Evolutionary conservation across 176 grass and related monocot species (phyloP), one percentile per base, ranked within the genome.

Genomic region (Alopecurus myosuroides): DNA sequence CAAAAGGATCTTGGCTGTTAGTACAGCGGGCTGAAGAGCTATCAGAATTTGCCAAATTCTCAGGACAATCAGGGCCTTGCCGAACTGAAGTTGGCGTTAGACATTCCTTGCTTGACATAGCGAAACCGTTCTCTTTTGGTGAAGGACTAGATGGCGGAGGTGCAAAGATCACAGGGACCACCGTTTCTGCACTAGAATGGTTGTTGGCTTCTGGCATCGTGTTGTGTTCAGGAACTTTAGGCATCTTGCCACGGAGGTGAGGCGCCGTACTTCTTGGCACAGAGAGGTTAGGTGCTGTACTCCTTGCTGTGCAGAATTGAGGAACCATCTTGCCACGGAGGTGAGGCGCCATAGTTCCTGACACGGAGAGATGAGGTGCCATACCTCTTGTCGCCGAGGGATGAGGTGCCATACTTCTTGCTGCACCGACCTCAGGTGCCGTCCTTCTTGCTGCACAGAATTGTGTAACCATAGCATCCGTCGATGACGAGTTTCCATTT

Each of bases 241-340:
- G 29, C 23, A n/a, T n/a, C n/a, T n/a, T n/a, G n/a, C n/a, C n/a
- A n/a, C n/a, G n/a, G n/a, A n/a, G n/a, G n/a, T n/a, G n/a, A n/a
- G n/a, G n/a, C n/a, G n/a, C n/a, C n/a, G n/a, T n/a, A n/a, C n/a
- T n/a, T n/a, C n/a, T n/a, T n/a, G n/a, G n/a, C n/a, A n/a, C n/a
- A n/a, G n/a, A n/a, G n/a, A n/a, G n/a, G n/a, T n/a, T n/a, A n/a
- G n/a, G n/a, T n/a, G n/a, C n/a, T n/a, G n/a, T n/a, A n/a, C n/a
- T n/a, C n/a, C n/a, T n/a, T n/a, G n/a, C n/a, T n/a, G n/a, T n/a
- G n/a, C n/a, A n/a, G n/a, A n/a, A n/a, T n/a, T n/a, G n/a, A n/a
- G n/a, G n/a, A n/a, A n/a, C n/a, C n/a, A 19, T 75, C 85, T 87
- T 76, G 18, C 78, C 73, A 19, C 4, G 46, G 60, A 76, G 71